phyloP scores from a whole-genome alignment of 2,329 filamentous ascomycete species.

The Neurospora sp. region DNA sequence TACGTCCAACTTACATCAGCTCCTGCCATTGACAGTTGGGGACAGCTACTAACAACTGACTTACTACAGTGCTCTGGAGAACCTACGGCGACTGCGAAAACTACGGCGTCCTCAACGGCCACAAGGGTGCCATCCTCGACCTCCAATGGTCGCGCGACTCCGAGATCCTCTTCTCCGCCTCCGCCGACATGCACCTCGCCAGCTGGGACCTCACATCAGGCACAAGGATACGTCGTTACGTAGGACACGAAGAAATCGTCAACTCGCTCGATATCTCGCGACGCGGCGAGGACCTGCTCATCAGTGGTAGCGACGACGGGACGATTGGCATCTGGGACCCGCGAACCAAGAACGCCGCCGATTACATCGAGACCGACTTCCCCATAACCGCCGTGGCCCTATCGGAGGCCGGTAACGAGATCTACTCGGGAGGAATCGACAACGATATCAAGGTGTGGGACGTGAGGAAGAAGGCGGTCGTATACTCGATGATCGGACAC shows the following conservation, averaged over 20 bases:
- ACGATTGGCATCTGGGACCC: slow-evolving; percentile 95
- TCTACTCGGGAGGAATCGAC: slow-evolving; percentile 91
- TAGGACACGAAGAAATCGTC: slow-evolving; percentile 92
- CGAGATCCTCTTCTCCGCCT: slow-evolving; percentile 80
- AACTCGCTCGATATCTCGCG: slow-evolving; percentile 84
- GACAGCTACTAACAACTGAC: slow-evolving; percentile 5
- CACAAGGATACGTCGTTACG: slow-evolving; percentile 81
- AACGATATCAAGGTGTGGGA: slow-evolving; percentile 98
- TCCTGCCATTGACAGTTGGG: slow-evolving; percentile 7
- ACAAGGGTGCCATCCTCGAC: slow-evolving; percentile 85
- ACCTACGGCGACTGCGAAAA: slow-evolving; percentile 92
- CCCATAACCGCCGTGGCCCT: slow-evolving; percentile 86
- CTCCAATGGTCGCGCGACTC: slow-evolving; percentile 96
- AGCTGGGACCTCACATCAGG: slow-evolving; percentile 94
- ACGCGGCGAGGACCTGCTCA: slow-evolving; percentile 79
- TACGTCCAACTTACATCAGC: slow-evolving; percentile 33
- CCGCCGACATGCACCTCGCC: slow-evolving; percentile 84
- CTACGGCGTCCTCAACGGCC: slow-evolving; percentile 79
- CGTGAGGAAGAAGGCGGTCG: slow-evolving; percentile 77
- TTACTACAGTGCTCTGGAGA: slow-evolving; percentile 70
- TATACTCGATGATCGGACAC: slow-evolving; percentile 83
- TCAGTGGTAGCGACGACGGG: slow-evolving; percentile 90
- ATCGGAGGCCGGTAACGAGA: slow-evolving; percentile 89
- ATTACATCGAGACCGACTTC: slow-evolving; percentile 84
- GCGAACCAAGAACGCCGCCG: slow-evolving; percentile 75